Evolutionary conservation across 2,329 filamentous ascomycete species (phyloP), one percentile per base, ranked within the genome.

Genomic region (Cordyceps javanica): DNA sequence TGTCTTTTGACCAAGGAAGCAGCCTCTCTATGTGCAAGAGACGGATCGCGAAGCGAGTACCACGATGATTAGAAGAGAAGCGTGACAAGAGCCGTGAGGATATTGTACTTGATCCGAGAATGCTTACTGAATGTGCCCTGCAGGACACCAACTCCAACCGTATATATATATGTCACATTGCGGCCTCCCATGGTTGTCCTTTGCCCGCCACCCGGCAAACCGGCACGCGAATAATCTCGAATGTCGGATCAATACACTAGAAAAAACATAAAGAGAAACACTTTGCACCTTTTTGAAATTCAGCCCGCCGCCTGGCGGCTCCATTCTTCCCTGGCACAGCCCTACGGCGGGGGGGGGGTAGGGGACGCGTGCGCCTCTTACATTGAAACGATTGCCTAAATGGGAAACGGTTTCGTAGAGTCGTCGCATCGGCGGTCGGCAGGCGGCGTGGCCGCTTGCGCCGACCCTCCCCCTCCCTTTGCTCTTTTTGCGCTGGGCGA

Each of bases 341-440:
- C 28, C 32, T 55, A 28, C 19, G 16, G 23, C 48, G 26, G n/a
- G n/a, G n/a, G n/a, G n/a, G n/a, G n/a, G n/a, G n/a, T n/a, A n/a
- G n/a, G n/a, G n/a, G n/a, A n/a, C n/a, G n/a, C n/a, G n/a, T n/a
- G n/a, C n/a, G n/a, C n/a, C n/a, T n/a, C n/a, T n/a, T n/a, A n/a
- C 4, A 23, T 42, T 36, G 41, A 55, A 55, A 38, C 21, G 52
- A 46, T 55, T 55, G 3, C 52, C 52, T 8, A 55, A 55, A 55
- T 14, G 8, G 52, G 52, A 11, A 45, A 46, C 32, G 19, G 50
- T 39, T 21, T 51, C 50, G 50, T 53, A 28, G 36, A 36, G n/a
- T 38, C 16, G 16, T 38, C 36, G 19, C 28, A 38, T 38, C 36
- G 36, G 36, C 16, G 16, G 36, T 14, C 36, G 36, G n/a, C 36